These are phyloP conservation scores for Boehmeria nivea DNA, from an alignment of 306 rosid species.

Conservation along the genomic window DNA sequence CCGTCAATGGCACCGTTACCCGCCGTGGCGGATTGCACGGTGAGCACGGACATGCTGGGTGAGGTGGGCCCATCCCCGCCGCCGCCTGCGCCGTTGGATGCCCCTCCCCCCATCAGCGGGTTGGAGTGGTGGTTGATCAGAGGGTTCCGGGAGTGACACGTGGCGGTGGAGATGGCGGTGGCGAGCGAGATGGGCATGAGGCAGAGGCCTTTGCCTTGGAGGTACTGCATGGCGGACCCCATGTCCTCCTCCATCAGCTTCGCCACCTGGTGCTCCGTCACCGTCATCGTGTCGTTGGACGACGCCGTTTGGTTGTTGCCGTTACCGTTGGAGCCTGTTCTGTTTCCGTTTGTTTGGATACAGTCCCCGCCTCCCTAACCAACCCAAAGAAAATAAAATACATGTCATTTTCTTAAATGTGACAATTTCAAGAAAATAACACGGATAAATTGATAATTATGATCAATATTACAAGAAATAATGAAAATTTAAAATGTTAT, in stretches of 20 bases:
- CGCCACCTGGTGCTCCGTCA: slow-evolving; percentile 95
- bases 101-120: slow-evolving; percentile 19
- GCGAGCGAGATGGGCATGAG: slow-evolving; percentile 98
- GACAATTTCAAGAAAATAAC: too few relatives aligned
- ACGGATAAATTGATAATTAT: too few relatives aligned
- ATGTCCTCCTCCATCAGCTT: slow-evolving; percentile 94
- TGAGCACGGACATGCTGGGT: slow-evolving; percentile 75
- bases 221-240: slow-evolving; percentile 99
- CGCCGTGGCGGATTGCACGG: slow-evolving; percentile 59
- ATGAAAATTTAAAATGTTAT: too few relatives aligned
- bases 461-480: too few relatives aligned
- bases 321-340: slow-evolving; percentile 22
- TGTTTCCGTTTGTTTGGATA: slow-evolving; percentile 35
- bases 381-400: slow-evolving; percentile 13
- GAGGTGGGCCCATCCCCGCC: slow-evolving; percentile 78
- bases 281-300: slow-evolving; percentile 55
- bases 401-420: too few relatives aligned
- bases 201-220: slow-evolving; percentile 93
- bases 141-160: slow-evolving; percentile 69
- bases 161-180: slow-evolving; percentile 80
- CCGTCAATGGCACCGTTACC: slow-evolving; percentile 41
- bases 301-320: slow-evolving; percentile 38
- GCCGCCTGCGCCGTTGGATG: too few relatives aligned
- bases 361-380: slow-evolving; percentile 71
- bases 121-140: slow-evolving; percentile 24